Evolutionary conservation across 139 green algal species (phyloP), one percentile per base, ranked within the genome.

Genomic region (Closterium sp.): DNA sequence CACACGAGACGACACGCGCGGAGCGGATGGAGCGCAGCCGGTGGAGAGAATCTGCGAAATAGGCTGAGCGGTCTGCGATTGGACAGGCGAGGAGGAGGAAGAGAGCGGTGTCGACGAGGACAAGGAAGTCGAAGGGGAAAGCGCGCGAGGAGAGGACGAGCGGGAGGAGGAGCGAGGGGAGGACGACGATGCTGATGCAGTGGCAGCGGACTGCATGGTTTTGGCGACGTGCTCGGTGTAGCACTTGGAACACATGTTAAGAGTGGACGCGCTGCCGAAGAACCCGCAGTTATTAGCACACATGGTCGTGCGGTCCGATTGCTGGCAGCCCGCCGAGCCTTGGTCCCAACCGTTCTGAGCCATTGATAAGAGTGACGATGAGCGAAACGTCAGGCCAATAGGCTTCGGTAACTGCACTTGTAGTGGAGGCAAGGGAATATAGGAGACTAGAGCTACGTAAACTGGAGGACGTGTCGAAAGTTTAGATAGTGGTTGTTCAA

Each of bases 191-290:
- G 50, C 50, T 21, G 50, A 73, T 73, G 50, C 50, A 0, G 50
- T 73, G 50, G 50, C 50, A 24, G 50, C 50, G 50, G 50, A 73
- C 50, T 73, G 50, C 50, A 73, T 73, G 50, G 50, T 73, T 29
- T 87, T 87, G 3, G 28, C 28, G 84, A 87, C 28, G 84, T 87
- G 84, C n/a, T 31, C 28, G n/a, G n/a, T 87, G 84, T 94, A 94
- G 89, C 92, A 94, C 90, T 94, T 94, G 85, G 92, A 94, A 89
- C 92, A 94, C 89, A 94, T 91, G n/a, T 94, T 94, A 21, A 94
- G 90, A 28, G 90, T 93, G 6, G 90, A 24, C 27, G n/a, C n/a
- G 70, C 70, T 91, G 13, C 92, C 92, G 31, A 94, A 94, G 28
- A 94, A 94, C 27, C 92, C 92, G 50, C 92, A 94, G 93, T 94